phyloP scores from a whole-genome alignment of 495 filamentous ascomycete genomes.

The Choiromyces venosus region DNA sequence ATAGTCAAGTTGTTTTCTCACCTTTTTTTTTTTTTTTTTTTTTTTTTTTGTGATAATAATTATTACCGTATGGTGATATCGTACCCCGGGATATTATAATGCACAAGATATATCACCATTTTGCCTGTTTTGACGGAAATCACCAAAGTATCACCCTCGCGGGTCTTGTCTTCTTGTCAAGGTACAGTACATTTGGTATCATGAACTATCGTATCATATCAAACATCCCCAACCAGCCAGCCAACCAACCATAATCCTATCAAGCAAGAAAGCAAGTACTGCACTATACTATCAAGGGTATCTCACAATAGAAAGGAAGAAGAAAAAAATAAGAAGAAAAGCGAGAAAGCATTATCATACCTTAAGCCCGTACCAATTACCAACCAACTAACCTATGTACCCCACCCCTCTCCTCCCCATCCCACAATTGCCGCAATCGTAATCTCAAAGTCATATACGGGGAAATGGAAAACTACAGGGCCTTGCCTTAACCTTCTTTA shows the following conservation, averaged over 20 bases:
- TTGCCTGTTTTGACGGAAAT: not conserved
- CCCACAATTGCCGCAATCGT: not conserved
- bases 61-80: too few species aligned
- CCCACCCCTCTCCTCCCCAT: too few species aligned
- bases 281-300: not conserved
- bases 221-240: not conserved
- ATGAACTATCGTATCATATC: not conserved
- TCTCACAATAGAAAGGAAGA: not conserved
- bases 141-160: too few species aligned
- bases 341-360: not conserved
- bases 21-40: too few species aligned
- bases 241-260: not conserved
- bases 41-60: too few species aligned
- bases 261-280: too few species aligned
- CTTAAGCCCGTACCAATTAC: not conserved
- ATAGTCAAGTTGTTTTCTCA: too few species aligned
- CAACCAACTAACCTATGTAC: not conserved
- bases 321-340: not conserved
- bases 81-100: too few species aligned
- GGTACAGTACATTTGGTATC: too few species aligned
- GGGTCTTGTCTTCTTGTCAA: too few species aligned
- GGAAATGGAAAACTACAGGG: not conserved
- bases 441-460: not conserved
- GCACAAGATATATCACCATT: too few species aligned
- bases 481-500: not conserved